Evolutionary conservation across 306 rosid species (phyloP).

Genomic region (Trifolium dubium): DNA sequence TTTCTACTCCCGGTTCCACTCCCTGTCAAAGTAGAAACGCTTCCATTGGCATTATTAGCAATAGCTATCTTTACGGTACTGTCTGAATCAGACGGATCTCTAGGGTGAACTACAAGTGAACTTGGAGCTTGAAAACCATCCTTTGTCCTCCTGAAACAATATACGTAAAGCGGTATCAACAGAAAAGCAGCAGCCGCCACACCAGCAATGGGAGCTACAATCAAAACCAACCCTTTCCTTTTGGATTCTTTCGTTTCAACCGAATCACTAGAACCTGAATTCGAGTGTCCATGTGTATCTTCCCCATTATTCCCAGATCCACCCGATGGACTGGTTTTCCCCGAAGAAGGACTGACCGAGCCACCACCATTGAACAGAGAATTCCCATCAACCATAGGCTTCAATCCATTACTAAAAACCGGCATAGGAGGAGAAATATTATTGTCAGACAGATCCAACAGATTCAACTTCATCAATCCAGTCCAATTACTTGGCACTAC

Average conservation of each 20-base stretch:
- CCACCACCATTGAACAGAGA: constrained; percentile 37
- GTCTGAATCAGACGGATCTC: constrained; percentile 86
- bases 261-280: constrained; percentile 35
- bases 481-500: constrained; percentile 75
- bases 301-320: constrained; percentile 45
- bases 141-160: constrained; percentile 65
- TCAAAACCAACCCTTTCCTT: constrained; percentile 47
- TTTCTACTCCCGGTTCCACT: constrained; percentile 72
- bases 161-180: constrained; percentile 67
- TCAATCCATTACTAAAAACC: constrained; percentile 55
- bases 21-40: constrained; percentile 59
- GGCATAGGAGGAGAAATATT: constrained; percentile 87
- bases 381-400: constrained; percentile 52
- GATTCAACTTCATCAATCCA: constrained; percentile 55
- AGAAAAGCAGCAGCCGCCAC: constrained; percentile 77
- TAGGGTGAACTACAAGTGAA: constrained; percentile 85
- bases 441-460: constrained; percentile 81
- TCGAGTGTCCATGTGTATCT: constrained; percentile 32
- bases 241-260: constrained; percentile 30
- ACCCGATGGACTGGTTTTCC: constrained; percentile 37
- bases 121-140: constrained; percentile 50
- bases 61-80: constrained; percentile 69
- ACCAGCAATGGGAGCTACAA: constrained; percentile 66
- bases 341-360: constrained; percentile 39
- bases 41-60: constrained; percentile 62